Evolutionary conservation across 1,284 basidiomycete species (phyloP), one percentile per base, ranked within the genome.

Genomic region (Ustilago cynodontis): DNA sequence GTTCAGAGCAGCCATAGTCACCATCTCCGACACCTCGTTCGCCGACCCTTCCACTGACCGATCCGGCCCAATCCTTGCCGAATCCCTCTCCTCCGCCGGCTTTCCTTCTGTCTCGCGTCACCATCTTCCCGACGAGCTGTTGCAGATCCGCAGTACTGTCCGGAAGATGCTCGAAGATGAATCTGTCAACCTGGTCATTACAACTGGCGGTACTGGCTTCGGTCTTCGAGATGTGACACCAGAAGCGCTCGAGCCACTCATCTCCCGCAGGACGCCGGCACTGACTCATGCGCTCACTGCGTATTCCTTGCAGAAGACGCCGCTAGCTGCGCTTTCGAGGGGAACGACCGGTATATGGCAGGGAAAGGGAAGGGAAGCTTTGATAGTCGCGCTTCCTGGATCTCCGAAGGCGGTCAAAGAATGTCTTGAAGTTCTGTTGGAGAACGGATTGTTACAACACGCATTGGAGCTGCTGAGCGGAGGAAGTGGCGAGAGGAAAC

Each of bases 181-280:
- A 4, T 29, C 26, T 0, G 29, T 76, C 7, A 57, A 74, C 6
- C 56, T 82, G 24, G 66, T 82, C 26, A 87, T 95, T 65, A 93
- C 93, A 4, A 93, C 92, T 0, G 94, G 94, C 11, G 94, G 94
- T 2, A 95, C 94, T 0, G 94, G 94, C 5, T 94, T 94, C 81
- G 92, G 93, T 2, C 87, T 89, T 35, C 88, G 92, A 66, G 94
- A 95, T 86, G 87, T 88, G 41, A 95, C 93, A 6, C 93, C 93
- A 43, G 93, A 95, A 88, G 92, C 93, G 0, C 88, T 95, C 53
- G 86, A 88, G 13, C 90, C 91, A 0, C 86, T 95, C 20, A 89
- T 95, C 35, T 90, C 92, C 66, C 90, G 92, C 5, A 88, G 90
- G 51, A 93, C 93, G 1, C 87, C 93, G 0, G 93, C 93, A 1